A percentile compares a stretch with the other conserved stretches of the same genome.
Evolutionary conservation across 139 green algal genomes (phyloP).

Genomic region (Closterium sp.): DNA sequence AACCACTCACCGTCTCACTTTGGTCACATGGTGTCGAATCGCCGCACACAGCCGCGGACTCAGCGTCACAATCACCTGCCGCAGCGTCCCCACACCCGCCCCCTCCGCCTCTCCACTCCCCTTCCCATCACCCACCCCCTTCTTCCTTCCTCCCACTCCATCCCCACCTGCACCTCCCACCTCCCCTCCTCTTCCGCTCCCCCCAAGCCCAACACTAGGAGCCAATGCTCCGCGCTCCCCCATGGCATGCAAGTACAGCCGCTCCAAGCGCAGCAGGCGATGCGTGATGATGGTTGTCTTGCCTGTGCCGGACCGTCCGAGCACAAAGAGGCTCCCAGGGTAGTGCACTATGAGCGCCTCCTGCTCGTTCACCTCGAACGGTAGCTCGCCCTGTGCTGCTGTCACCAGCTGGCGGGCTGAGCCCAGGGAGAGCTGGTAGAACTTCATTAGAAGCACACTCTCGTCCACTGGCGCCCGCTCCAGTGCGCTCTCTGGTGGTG

Average conservation of each 20-base stretch:
- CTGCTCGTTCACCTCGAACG: conserved; percentile 35
- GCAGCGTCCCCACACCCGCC: neutral
- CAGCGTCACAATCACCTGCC: conserved; percentile 36
- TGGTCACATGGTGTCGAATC: conserved; percentile 17
- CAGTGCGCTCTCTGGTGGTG: neutral
- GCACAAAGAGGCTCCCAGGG: conserved; percentile 32
- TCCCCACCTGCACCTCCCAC: too few species aligned
- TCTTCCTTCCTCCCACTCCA: neutral
- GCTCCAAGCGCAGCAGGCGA: conserved; percentile 21
- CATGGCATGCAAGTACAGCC: neutral
- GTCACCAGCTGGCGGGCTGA: neutral
- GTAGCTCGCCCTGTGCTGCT: conserved; percentile 28
- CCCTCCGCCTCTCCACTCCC: neutral
- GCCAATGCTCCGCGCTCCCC: neutral
- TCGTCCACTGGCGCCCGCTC: conserved; percentile 28
- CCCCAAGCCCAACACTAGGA: neutral
- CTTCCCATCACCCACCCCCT: neutral
- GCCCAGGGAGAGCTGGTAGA: conserved; percentile 22
- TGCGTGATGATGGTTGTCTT: conserved; percentile 41
- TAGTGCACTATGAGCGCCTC: conserved; percentile 14
- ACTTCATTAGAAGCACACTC: conserved; percentile 39
- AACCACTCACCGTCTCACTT: conserved; percentile 12
- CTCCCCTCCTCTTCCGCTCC: neutral
- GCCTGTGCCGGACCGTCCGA: conserved; percentile 27
- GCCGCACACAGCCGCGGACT: conserved; percentile 35